A percentile compares a stretch with the other conserved stretches of the same genome.
Evolutionary conservation across 2,329 filamentous ascomycete species (phyloP).

Genomic region (Hirsutella thompsonii): DNA sequence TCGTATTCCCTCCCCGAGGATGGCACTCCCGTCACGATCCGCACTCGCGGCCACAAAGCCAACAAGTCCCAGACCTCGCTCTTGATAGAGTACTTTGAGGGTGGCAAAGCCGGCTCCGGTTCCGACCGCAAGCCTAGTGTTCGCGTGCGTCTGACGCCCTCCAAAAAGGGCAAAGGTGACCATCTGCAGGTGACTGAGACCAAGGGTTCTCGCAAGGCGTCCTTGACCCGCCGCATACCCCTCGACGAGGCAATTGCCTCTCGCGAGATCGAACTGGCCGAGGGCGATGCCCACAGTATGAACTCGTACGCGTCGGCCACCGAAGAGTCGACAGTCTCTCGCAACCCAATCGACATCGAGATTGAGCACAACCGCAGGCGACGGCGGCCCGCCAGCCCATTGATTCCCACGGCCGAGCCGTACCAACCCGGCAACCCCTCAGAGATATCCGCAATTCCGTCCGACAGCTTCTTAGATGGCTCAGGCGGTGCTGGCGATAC

Average conservation of each 20-base stretch:
- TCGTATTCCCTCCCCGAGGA: conserved; percentile 74
- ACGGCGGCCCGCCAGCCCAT: conserved; percentile 55
- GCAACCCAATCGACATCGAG: conserved; percentile 79
- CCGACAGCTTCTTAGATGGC: conserved; percentile 49
- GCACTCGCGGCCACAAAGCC: conserved; percentile 51
- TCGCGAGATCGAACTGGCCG: conserved; percentile 28
- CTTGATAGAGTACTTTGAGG: conserved; percentile 91
- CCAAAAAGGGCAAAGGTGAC: conserved; percentile 55
- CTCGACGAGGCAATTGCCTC: conserved; percentile 25
- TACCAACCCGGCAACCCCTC: conserved; percentile 59
- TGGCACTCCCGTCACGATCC: conserved; percentile 85
- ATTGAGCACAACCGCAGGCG: conserved; percentile 51
- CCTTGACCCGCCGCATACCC: conserved; percentile 40
- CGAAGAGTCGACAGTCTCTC: conserved; percentile 65
- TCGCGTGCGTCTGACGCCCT: conserved; percentile 66
- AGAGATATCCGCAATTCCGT: conserved; percentile 69
- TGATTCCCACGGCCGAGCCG: conserved; percentile 43
- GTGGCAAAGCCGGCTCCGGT: conserved; percentile 47
- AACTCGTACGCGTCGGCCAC: conserved; percentile 67
- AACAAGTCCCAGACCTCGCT: conserved; percentile 74
- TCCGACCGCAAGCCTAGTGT: conserved; percentile 70
- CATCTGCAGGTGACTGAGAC: conserved; percentile 81
- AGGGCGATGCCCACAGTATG: conserved; percentile 53
- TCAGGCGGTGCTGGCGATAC: conserved; percentile 30
- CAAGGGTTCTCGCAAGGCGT: conserved; percentile 58